Conservation (phyloP, 2,329 filamentous ascomycete genomes). For the Metarhizium robertsii region DNA sequence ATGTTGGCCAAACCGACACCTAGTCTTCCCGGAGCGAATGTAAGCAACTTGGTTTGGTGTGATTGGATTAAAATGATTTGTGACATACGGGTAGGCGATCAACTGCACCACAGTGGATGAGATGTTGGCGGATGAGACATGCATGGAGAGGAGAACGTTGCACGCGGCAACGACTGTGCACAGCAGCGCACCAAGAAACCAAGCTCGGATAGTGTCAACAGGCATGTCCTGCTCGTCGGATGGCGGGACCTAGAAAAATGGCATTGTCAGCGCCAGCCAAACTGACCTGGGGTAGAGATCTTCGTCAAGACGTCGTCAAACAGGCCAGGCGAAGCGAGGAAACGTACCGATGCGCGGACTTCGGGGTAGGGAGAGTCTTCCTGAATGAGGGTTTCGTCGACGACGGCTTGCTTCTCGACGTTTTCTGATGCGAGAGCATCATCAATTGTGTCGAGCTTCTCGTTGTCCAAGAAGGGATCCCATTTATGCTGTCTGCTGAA, state of each 20-base stretch:
- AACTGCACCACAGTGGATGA: conserved; percentile 44
- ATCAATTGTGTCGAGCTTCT: conserved; percentile 40
- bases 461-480: conserved; percentile 46
- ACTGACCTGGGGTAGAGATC: background rate
- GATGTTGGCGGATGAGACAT: conserved; percentile 38
- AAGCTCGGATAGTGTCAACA: conserved; percentile 48
- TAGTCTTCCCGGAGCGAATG: conserved; percentile 1
- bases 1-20: conserved; percentile 18
- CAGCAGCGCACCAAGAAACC: conserved; percentile 45
- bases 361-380: conserved; percentile 37
- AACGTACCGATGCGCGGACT: conserved; percentile 16
- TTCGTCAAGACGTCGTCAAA: background rate
- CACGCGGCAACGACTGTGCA: conserved; percentile 45
- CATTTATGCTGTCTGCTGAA: conserved; percentile 36
- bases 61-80: background rate
- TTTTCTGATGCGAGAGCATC: conserved; percentile 33
- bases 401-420: conserved; percentile 31
- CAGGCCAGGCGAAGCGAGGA: background rate
- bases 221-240: conserved; percentile 41
- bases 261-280: background rate
- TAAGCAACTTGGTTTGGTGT: background rate
- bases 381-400: conserved; percentile 36
- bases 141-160: conserved; percentile 41
- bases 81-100: conserved; percentile 36
- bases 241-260: conserved; percentile 11